Base-by-base conservation (phyloP, 306 rosid genomes). In the Prunus mongolica region DNA sequence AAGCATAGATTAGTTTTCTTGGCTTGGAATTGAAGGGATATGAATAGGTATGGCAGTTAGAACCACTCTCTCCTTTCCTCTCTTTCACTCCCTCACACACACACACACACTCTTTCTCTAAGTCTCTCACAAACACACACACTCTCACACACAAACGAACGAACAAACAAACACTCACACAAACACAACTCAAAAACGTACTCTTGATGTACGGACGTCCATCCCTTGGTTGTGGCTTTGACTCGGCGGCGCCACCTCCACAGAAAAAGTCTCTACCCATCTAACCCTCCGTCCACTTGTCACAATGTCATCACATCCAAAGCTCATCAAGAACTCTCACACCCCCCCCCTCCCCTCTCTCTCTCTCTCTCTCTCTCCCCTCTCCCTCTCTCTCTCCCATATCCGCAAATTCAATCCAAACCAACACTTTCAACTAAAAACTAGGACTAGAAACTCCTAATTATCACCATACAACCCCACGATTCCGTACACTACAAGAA, bases 341-440 rank as follows among this genome's bases (percentile, higher is more conserved):
- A 65, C 67, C 76, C 15, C 67, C 7, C 34, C 34, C 0, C 28
- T 0, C 28, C 41, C 28, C 44, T 34, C 41, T 34, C 41, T 34
- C 41, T 34, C 44, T 34, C 44, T 30, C 34, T 30, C 8, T 51
- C 44, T 34, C 41, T 34, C 41, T 34, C 2, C 41, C 0, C 41
- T 51, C 44, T 13, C 82, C 18, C 75, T 32, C 80, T 45, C 76
- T 74, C 77, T 80, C 81, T 84, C 83, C 84, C 88, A 74, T 82
- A 76, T 87, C 90, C 90, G 83, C 84, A 78, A 76, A 56, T 65
- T 83, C 82, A 73, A 73, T 74, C 57, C 71, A 69, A 75, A 81
- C 87, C 84, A 82, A 76, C 73, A 82, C 88, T 89, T 38, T 72
- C 78, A 80, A 94, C 97, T 90, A 90, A 84, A 94, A 95, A 90